Evolutionary conservation across 345 rosid genomes (phyloP).

Genomic region (Pelargonium nanum): DNA sequence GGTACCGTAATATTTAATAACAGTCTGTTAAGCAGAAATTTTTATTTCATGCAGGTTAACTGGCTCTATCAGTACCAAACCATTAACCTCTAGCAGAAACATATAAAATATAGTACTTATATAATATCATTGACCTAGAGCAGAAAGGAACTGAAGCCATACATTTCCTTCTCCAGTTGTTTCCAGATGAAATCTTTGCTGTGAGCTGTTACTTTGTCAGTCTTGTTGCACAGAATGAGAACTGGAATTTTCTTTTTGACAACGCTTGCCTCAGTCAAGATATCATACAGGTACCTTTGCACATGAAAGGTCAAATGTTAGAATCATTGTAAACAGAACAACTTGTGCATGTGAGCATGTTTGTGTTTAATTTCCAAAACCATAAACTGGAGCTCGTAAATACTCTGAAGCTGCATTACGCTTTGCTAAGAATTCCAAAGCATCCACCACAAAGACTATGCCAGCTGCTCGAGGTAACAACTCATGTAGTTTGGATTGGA

Average conservation of each 20-base stretch:
- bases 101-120: neutral
- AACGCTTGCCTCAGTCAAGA: slow-evolving; percentile 66
- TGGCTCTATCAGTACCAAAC: neutral
- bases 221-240: slow-evolving; percentile 80
- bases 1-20: no score
- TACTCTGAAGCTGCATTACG: slow-evolving; percentile 76
- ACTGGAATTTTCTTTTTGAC: slow-evolving; percentile 69
- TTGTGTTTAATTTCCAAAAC: neutral
- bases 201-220: slow-evolving; percentile 91
- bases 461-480: slow-evolving; percentile 81
- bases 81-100: neutral
- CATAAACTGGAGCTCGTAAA: slow-evolving; percentile 11
- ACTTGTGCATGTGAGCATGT: neutral
- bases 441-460: slow-evolving; percentile 76
- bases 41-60: no score
- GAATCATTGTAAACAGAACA: neutral
- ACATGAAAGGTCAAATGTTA: slow-evolving; percentile 12
- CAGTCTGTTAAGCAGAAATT: no score
- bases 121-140: neutral
- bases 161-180: slow-evolving; percentile 96
- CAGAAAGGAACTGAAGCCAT: slow-evolving; percentile 10
- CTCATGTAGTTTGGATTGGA: slow-evolving; percentile 72
- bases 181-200: slow-evolving; percentile 82
- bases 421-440: slow-evolving; percentile 77
- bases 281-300: slow-evolving; percentile 74